Conservation (phyloP, 2,329 filamentous ascomycete genomes). For the Alternaria sp. region DNA sequence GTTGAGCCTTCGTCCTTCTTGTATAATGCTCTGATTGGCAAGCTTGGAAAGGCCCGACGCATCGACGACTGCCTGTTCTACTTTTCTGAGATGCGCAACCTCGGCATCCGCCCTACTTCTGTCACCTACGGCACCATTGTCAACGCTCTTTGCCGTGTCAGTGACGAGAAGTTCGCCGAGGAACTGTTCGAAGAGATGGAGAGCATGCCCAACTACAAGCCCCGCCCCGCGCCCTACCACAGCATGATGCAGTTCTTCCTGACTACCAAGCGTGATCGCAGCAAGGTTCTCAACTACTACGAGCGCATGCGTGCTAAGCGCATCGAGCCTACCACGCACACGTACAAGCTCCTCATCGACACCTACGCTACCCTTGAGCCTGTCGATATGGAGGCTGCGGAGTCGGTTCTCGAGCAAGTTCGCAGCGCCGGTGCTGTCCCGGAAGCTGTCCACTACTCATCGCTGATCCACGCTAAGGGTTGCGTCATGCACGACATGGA, state of each 20-base stretch:
- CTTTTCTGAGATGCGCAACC: slow-evolving; percentile 94
- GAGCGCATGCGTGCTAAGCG: slow-evolving; percentile 88
- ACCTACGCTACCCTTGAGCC: slow-evolving; percentile 94
- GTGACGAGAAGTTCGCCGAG: slow-evolving; percentile 96
- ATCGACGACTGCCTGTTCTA: slow-evolving; percentile 98
- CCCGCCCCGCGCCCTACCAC: slow-evolving; percentile 95
- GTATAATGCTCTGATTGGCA: slow-evolving; percentile 97
- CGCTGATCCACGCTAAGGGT: slow-evolving; percentile 92
- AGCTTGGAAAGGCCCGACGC: slow-evolving; percentile 94
- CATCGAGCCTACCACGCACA: slow-evolving; percentile 92
- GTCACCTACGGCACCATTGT: slow-evolving; percentile 99
- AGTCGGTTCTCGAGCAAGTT: slow-evolving; percentile 81
- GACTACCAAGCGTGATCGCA: slow-evolving; percentile 93
- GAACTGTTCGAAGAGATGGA: slow-evolving; percentile 99
- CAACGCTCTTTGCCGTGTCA: slow-evolving; percentile 95
- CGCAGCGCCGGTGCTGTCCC: slow-evolving; percentile 74
- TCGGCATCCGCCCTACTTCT: slow-evolving; percentile 92
- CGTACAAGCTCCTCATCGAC: slow-evolving; percentile 96
- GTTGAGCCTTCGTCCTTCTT: slow-evolving; percentile 96
- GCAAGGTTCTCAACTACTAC: slow-evolving; percentile 93
- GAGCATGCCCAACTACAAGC: slow-evolving; percentile 97
- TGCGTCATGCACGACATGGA: slow-evolving; percentile 92
- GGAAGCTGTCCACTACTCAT: slow-evolving; percentile 94
- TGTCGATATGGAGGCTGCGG: slow-evolving; percentile 84
- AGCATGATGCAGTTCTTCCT: slow-evolving; percentile 99